Evolutionary conservation across 2,329 filamentous ascomycete species (phyloP).

Genomic region (Botrytis tulipae): DNA sequence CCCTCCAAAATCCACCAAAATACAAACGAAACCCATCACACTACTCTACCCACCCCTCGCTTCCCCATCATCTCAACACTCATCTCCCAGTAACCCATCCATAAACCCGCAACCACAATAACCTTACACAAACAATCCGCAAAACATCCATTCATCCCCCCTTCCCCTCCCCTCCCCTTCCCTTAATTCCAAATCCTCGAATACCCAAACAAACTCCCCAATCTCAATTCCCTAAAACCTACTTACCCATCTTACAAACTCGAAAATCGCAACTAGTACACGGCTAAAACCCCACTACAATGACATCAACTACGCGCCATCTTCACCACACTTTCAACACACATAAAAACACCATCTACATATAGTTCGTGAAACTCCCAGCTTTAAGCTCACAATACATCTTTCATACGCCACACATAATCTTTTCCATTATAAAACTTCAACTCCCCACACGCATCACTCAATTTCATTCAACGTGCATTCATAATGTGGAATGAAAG

Average conservation of each 20-base stretch:
- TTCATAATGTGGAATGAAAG: not conserved
- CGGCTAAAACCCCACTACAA: too few relatives aligned
- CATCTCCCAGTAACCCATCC: not conserved
- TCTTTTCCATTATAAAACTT: not conserved
- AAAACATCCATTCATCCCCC: too few relatives aligned
- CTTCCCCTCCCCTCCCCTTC: too few relatives aligned
- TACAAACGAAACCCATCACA: not conserved
- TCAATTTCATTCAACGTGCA: not conserved
- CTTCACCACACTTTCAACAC: not conserved
- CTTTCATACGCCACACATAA: not conserved
- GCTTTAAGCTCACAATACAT: not conserved
- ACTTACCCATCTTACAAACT: too few relatives aligned
- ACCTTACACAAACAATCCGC: not conserved
- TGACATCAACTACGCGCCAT: too few relatives aligned
- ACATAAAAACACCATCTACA: not conserved
- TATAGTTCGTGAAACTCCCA: rapidly evolving
- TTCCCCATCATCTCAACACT: not conserved
- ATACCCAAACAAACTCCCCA: too few relatives aligned
- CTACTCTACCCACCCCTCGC: not conserved
- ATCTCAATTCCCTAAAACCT: too few relatives aligned
- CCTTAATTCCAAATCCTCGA: too few relatives aligned
- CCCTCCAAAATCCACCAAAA: not conserved
- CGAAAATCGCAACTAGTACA: too few relatives aligned
- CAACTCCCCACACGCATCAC: not conserved
- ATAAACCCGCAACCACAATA: not conserved